Evolutionary conservation across 768 basidiomycete species (phyloP), one percentile per base, ranked within the genome.

Genomic region (Mycena olivaceomarginata): DNA sequence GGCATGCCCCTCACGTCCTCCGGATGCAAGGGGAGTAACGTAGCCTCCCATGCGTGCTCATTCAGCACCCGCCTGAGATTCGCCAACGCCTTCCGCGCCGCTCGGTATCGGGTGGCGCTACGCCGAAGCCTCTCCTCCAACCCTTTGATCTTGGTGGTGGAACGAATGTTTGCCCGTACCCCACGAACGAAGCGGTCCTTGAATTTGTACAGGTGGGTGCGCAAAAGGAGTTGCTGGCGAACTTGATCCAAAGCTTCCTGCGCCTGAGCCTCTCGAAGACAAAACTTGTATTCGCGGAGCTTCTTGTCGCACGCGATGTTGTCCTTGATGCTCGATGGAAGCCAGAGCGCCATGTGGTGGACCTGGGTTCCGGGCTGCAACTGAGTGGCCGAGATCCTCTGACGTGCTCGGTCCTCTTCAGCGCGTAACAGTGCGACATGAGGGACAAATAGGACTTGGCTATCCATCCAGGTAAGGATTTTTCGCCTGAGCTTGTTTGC

Each of bases 241-340:
- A 89, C 43, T 2, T 83, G 77, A 5, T 84, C 72, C 1, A 89
- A 78, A 0, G 77, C 59, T 10, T 82, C 83, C 20, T 82, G 67
- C 2, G 83, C 86, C 68, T 87, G 85, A 0, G 82, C 85, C 37
- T 72, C 75, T 0, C 85, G 82, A 3, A 86, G 75, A 0, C 80
- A 20, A 73, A 78, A 83, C 75, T 88, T 85, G 63, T 81, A 79
- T 56, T 40, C 25, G 71, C 64, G 56, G 22, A 73, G 56, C 67
- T 72, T 60, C 11, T 15, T 15, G 25, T 60, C 62, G 25, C 46
- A 63, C 5, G 51, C 37, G 9, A 46, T 57, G 16, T 57, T 46
- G 1, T n/a, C n/a, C 18, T 67, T 51, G 51, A 68, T 62, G 18
- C 39, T 43, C 15, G 76, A 77, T 6, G 76, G 76, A 40, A 77